Percentiles rank a stretch among this genome's conserved stretches.
These are phyloP conservation scores for Calendula officinalis DNA, from an alignment of 129 eudicot genomes.

Conservation along the genomic window DNA sequence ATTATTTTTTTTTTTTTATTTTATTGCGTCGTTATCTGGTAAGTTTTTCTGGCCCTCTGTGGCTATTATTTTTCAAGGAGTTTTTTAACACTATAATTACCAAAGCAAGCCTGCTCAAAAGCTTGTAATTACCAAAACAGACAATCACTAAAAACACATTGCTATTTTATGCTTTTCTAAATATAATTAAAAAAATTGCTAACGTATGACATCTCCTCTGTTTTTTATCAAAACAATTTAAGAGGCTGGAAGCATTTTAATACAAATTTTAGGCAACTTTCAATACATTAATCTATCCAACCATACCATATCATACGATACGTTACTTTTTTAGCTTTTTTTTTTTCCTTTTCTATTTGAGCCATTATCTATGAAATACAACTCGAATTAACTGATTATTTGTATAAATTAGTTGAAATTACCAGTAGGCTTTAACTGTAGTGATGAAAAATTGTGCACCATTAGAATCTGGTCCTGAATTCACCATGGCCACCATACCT, in stretches of 20 bases:
- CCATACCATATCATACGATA: no score
- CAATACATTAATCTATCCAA: background rate
- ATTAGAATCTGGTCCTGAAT: constrained; percentile 94
- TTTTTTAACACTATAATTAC: no score
- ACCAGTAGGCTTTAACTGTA: constrained; percentile 89
- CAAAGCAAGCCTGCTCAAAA: no score
- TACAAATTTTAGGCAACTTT: background rate
- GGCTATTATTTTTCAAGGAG: no score
- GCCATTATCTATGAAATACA: background rate
- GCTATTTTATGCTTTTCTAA: no score
- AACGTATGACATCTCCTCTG: no score
- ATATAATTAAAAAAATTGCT: no score
- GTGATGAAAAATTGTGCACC: constrained; percentile 93
- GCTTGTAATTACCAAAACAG: no score
- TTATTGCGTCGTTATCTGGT: no score
- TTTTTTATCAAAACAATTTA: background rate
- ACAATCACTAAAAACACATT: no score
- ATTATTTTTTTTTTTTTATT: no score
- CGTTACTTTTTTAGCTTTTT: background rate
- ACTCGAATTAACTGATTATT: background rate
- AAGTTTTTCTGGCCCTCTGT: no score
- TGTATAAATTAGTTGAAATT: background rate
- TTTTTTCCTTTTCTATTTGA: background rate
- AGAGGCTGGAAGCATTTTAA: background rate
- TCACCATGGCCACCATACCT: constrained; percentile 90